phyloP scores from a whole-genome alignment of 2,329 filamentous ascomycete genomes.

The Fusarium algeriense region DNA sequence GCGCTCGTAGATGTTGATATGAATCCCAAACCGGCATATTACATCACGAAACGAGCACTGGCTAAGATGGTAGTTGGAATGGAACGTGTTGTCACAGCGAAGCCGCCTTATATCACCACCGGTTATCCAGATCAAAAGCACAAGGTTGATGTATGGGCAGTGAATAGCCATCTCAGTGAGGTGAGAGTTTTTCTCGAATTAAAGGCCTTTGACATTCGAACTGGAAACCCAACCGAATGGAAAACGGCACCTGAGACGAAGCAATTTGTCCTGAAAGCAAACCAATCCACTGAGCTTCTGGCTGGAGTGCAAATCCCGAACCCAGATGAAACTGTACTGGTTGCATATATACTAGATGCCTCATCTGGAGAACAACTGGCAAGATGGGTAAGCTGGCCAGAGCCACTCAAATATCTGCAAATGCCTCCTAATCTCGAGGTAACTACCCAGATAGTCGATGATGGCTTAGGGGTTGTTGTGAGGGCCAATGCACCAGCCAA shows the following conservation, averaged over 20 bases:
- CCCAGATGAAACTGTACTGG: neutral
- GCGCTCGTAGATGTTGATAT: neutral
- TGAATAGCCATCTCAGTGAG: neutral
- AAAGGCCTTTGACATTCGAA: neutral
- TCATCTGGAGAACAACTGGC: neutral
- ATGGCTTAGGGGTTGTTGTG: neutral
- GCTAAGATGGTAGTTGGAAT: neutral
- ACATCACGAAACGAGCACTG: neutral
- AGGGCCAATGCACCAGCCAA: neutral
- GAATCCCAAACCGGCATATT: constrained; percentile 11
- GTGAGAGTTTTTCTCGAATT: neutral
- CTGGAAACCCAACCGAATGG: neutral
- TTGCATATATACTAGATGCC: neutral
- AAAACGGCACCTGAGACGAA: fast-evolving
- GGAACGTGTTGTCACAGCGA: neutral
- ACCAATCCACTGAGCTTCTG: neutral
- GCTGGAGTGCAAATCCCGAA: neutral
- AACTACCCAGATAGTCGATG: fast-evolving
- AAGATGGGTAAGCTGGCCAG: constrained; percentile 19
- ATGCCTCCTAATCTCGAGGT: neutral
- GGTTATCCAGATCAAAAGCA: constrained; percentile 1
- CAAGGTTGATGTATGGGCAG: neutral
- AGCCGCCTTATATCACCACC: constrained; percentile 11
- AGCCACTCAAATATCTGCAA: neutral
- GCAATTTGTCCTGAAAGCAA: neutral